Percentiles rank a stretch among this genome's conserved stretches.
Conservation (phyloP, 495 filamentous ascomycete genomes). For the Lentithecium fluviatile region DNA sequence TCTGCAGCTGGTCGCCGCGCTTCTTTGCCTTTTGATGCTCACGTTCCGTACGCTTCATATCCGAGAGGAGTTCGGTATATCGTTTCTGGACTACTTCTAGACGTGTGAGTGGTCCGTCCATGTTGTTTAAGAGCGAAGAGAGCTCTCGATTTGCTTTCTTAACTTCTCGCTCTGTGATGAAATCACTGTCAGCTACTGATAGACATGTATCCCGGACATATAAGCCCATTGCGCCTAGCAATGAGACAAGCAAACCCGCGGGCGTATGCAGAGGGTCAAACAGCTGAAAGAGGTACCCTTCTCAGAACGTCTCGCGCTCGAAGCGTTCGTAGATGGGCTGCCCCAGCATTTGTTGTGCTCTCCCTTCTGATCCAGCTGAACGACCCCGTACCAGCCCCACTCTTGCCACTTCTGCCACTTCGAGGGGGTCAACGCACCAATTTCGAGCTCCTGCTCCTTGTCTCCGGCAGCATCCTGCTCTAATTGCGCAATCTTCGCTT, state of each 20-base stretch:
- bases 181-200: neutral
- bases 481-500: slow-evolving; percentile 91
- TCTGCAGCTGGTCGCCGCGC: slow-evolving; percentile 88
- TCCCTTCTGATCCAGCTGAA: too few species aligned
- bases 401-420: neutral
- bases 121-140: slow-evolving; percentile 72
- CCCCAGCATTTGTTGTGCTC: too few species aligned
- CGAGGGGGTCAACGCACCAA: slow-evolving; percentile 67
- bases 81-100: slow-evolving; percentile 87
- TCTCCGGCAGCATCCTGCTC: slow-evolving; percentile 90
- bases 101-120: slow-evolving; percentile 69
- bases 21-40: slow-evolving; percentile 96
- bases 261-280: too few species aligned
- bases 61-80: slow-evolving; percentile 83
- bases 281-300: too few species aligned
- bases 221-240: too few species aligned
- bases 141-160: slow-evolving; percentile 92
- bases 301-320: too few species aligned
- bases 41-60: slow-evolving; percentile 92
- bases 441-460: slow-evolving; percentile 93
- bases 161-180: slow-evolving; percentile 68
- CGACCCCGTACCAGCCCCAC: too few species aligned
- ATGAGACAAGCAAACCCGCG: too few species aligned
- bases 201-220: too few species aligned
- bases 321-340: too few species aligned